phyloP scores from a whole-genome alignment of 345 rosid species.

The Gossypium bickii region DNA sequence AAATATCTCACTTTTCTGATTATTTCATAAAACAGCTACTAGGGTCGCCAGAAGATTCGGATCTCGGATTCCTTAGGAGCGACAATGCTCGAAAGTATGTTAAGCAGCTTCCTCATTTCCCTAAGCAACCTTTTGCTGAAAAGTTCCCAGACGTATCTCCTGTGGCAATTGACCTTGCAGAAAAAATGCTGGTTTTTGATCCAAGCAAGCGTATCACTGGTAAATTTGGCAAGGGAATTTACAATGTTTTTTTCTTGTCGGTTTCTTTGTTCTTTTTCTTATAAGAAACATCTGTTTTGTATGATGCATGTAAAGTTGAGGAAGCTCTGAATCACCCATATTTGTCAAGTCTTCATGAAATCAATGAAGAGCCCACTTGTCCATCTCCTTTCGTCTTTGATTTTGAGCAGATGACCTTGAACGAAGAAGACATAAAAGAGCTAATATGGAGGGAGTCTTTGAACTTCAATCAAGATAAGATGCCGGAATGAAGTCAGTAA shows the following conservation, averaged over 20 bases:
- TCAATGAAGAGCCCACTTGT: conserved; percentile 84
- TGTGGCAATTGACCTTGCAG: conserved; percentile 72
- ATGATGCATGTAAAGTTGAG: conserved; percentile 44
- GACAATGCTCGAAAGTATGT: conserved; percentile 76
- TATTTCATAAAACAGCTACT: conserved; percentile 41
- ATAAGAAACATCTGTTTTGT: conserved; percentile 1
- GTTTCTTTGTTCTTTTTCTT: conserved; percentile 1
- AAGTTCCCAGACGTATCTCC: conserved; percentile 63
- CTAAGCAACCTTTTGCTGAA: conserved; percentile 60
- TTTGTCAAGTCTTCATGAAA: conserved; percentile 82
- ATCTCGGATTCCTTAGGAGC: conserved; percentile 77
- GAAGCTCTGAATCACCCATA: conserved; percentile 76
- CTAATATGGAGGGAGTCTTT: conserved; percentile 68
- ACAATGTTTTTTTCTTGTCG: neutral
- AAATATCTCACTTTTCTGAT: neutral
- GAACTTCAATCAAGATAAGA: conserved; percentile 44
- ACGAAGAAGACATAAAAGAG: conserved; percentile 77
- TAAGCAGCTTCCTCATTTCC: conserved; percentile 68
- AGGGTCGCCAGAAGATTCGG: conserved; percentile 85
- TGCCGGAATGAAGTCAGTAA: conserved; percentile 27
- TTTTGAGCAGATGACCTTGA: conserved; percentile 62
- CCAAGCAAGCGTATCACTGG: conserved; percentile 84
- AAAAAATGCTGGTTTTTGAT: conserved; percentile 80
- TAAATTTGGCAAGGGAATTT: conserved; percentile 5
- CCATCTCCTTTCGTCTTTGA: conserved; percentile 60